phyloP scores from a whole-genome alignment of 2,329 filamentous ascomycete genomes.

The Raffaelea deltoideospora region DNA sequence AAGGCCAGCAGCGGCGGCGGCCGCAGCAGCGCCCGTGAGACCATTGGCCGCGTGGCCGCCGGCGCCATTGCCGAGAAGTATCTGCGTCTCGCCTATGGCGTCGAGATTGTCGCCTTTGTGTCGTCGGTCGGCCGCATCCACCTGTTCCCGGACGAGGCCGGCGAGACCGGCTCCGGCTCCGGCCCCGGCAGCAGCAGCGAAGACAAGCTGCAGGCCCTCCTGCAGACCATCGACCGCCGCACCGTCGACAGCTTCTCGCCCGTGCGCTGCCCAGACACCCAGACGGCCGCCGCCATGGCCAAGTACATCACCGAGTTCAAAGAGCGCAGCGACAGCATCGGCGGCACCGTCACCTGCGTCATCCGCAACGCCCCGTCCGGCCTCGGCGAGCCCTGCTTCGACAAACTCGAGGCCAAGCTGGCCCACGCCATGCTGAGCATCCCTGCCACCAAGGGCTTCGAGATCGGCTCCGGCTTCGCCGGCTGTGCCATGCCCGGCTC shows the following conservation, averaged over 20 bases:
- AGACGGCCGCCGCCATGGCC: conserved; percentile 56
- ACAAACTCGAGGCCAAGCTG: conserved; percentile 85
- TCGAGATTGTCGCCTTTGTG: conserved; percentile 86
- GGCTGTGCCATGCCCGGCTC: conserved; percentile 78
- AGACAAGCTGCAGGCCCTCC: conserved; percentile 55
- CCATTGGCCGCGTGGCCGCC: conserved; percentile 82
- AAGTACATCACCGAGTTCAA: conserved; percentile 62
- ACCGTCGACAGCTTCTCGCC: conserved; percentile 75
- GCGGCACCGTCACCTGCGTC: conserved; percentile 87
- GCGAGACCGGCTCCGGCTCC: neutral
- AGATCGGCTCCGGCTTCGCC: conserved; percentile 83
- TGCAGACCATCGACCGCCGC: conserved; percentile 56
- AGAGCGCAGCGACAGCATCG: conserved; percentile 74
- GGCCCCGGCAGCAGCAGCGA: too few relatives aligned
- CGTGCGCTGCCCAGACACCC: conserved; percentile 67
- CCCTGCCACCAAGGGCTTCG: conserved; percentile 89
- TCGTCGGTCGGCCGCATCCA: conserved; percentile 68
- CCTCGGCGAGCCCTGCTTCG: conserved; percentile 85
- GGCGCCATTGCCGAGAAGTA: conserved; percentile 92
- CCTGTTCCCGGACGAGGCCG: conserved; percentile 42
- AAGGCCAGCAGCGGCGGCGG: conserved; percentile 86
- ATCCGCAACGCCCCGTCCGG: conserved; percentile 75
- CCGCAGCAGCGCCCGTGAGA: conserved; percentile 83
- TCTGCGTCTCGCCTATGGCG: conserved; percentile 60
- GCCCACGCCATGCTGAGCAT: conserved; percentile 92